phyloP scores from a whole-genome alignment of 2,329 filamentous ascomycete species.

The Hirsutella rhossiliensis region DNA sequence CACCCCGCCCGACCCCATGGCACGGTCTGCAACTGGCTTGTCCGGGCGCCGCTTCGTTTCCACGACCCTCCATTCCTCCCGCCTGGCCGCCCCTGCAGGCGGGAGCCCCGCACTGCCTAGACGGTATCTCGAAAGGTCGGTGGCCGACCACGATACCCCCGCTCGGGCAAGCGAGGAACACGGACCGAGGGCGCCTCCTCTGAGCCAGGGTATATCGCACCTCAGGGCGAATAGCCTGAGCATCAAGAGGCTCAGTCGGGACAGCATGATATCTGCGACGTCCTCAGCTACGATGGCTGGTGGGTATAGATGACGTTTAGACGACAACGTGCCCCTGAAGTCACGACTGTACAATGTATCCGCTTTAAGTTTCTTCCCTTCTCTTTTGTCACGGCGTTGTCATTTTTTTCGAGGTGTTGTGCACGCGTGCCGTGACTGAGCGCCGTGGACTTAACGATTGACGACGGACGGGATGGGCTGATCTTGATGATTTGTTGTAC shows the following conservation, averaged over 20 bases:
- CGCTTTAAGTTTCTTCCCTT: background rate
- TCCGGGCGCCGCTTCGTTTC: slow-evolving; percentile 41
- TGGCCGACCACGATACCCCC: slow-evolving; percentile 25
- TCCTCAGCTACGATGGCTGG: slow-evolving; percentile 28
- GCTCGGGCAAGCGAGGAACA: slow-evolving; percentile 14
- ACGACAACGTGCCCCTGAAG: slow-evolving; percentile 13
- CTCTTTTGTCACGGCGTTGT: background rate
- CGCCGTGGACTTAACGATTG: slow-evolving; percentile 11
- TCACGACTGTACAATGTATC: slow-evolving; percentile 13
- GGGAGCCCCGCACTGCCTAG: slow-evolving; percentile 27
- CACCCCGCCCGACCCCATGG: slow-evolving; percentile 19
- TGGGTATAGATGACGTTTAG: slow-evolving; percentile 30
- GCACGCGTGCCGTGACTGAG: background rate
- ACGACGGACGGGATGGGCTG: slow-evolving; percentile 7
- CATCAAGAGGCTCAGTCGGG: slow-evolving; percentile 27
- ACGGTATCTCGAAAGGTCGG: slow-evolving; percentile 36
- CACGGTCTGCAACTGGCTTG: slow-evolving; percentile 28
- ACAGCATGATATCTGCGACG: slow-evolving; percentile 21
- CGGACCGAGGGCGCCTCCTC: slow-evolving; percentile 27
- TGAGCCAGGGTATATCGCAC: slow-evolving; percentile 28
- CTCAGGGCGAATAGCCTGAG: slow-evolving; percentile 34
- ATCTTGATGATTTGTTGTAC: slow-evolving; percentile 1
- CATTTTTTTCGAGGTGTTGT: background rate
- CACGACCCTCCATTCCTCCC: slow-evolving; percentile 32
- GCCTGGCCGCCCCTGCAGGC: slow-evolving; percentile 27